Percentiles rank a stretch among this genome's conserved stretches.
These are phyloP conservation scores for Pelargonium cotyledonis DNA, from an alignment of 441 rosid genomes.

Conservation along the genomic window DNA sequence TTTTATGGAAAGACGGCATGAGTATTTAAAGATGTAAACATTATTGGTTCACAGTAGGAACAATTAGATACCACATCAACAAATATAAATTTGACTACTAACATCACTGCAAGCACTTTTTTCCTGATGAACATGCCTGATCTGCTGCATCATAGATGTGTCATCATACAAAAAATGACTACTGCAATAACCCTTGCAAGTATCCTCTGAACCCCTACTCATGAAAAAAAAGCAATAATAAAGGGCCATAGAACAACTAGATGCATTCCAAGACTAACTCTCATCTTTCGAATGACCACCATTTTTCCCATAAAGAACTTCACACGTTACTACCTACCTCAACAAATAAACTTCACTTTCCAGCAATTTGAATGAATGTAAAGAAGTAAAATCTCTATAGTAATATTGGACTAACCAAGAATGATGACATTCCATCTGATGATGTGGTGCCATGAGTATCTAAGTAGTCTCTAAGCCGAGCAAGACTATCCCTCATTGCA, in stretches of 20 bases:
- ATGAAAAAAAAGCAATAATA: neutral
- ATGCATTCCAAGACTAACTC: neutral
- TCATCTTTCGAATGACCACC: neutral
- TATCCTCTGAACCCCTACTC: neutral
- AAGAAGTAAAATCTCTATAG: neutral
- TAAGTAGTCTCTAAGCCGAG: conserved; percentile 91
- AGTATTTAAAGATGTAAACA: too few species aligned
- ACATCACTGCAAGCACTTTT: neutral
- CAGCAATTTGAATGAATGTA: neutral
- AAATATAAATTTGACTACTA: too few species aligned
- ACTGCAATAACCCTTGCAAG: neutral
- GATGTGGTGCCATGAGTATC: conserved; percentile 93
- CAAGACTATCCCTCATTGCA: conserved; percentile 97
- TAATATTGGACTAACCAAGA: conserved; percentile 53
- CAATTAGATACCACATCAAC: too few species aligned
- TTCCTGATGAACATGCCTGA: neutral
- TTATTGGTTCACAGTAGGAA: too few species aligned
- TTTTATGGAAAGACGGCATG: too few species aligned
- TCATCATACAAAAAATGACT: neutral
- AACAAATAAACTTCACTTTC: neutral
- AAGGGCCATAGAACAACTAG: neutral
- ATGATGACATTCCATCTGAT: conserved; percentile 97
- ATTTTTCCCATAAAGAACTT: neutral
- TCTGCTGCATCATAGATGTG: neutral
- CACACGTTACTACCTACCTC: neutral